These are phyloP conservation scores for Diddensiella caesifluorescens DNA, from an alignment of 805 yeast species.

Conservation along the genomic window DNA sequence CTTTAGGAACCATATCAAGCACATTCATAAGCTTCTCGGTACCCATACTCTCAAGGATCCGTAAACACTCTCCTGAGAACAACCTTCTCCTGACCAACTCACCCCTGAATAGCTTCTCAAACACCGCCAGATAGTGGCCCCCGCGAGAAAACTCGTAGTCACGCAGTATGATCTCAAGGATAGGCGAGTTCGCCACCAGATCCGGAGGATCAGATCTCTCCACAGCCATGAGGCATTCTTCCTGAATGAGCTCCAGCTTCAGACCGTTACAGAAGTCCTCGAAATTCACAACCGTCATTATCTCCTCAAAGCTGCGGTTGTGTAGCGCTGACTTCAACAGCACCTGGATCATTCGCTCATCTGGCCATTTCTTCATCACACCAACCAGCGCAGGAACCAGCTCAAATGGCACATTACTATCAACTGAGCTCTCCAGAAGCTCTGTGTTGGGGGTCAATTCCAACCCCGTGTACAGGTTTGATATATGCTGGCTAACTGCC, in stretches of 20 bases:
- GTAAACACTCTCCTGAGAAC: conserved; percentile 26
- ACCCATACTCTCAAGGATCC: conserved; percentile 23
- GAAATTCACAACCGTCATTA: conserved; percentile 23
- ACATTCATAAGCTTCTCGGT: conserved; percentile 30
- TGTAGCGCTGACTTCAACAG: conserved; percentile 28
- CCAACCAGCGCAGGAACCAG: conserved; percentile 7
- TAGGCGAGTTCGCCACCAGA: conserved; percentile 32
- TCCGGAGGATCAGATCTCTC: conserved; percentile 31
- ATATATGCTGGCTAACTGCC: neutral
- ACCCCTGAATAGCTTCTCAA: conserved; percentile 22
- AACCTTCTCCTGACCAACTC: conserved; percentile 31
- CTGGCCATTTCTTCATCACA: neutral
- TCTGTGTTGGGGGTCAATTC: neutral
- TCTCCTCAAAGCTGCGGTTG: conserved; percentile 29
- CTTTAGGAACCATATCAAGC: conserved; percentile 23
- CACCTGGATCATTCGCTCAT: conserved; percentile 14
- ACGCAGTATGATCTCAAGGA: conserved; percentile 26
- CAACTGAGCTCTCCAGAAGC: too few relatives aligned
- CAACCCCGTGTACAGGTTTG: neutral
- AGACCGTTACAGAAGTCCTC: conserved; percentile 31
- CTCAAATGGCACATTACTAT: too few relatives aligned
- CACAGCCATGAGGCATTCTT: conserved; percentile 28
- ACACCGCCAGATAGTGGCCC: conserved; percentile 19
- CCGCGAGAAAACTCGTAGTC: conserved; percentile 22
- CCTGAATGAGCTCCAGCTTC: conserved; percentile 25